phyloP scores from a whole-genome alignment of 768 basidiomycete genomes.

The Sutorius australiensis region DNA sequence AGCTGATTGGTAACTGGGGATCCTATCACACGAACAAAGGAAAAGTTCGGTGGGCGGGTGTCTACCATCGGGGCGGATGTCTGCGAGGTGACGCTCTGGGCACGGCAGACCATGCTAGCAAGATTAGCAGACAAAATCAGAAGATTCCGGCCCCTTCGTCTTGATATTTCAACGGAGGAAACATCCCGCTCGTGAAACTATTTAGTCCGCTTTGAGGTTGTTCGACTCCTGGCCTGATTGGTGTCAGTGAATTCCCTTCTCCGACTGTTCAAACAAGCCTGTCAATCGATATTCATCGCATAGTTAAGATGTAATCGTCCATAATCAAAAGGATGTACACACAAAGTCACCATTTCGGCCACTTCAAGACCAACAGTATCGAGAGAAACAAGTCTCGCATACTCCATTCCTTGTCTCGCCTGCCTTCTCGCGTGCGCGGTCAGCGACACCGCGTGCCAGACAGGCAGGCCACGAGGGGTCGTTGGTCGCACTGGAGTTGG shows the following conservation, averaged over 20 bases:
- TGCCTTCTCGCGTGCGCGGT: slow-evolving; percentile 36
- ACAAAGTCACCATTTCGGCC: too few relatives aligned
- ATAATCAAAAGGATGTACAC: too few relatives aligned
- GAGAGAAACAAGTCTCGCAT: slow-evolving; percentile 27
- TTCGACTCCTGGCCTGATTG: too few relatives aligned
- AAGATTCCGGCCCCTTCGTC: too few relatives aligned
- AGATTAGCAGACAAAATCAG: slow-evolving; percentile 13
- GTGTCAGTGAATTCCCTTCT: too few relatives aligned
- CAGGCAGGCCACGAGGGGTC: slow-evolving; percentile 47
- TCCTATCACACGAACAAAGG: slow-evolving; percentile 29
- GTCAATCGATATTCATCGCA: too few relatives aligned
- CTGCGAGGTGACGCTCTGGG: slow-evolving; percentile 24
- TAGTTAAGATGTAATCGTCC: too few relatives aligned
- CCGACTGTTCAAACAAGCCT: too few relatives aligned
- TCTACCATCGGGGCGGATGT: slow-evolving; percentile 23
- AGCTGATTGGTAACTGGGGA: slow-evolving; percentile 24
- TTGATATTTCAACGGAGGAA: too few relatives aligned
- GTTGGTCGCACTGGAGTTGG: slow-evolving; percentile 20
- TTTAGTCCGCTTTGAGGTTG: too few relatives aligned
- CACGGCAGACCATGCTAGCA: slow-evolving; percentile 9
- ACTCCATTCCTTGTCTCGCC: slow-evolving; percentile 28
- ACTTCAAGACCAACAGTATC: slow-evolving; percentile 22
- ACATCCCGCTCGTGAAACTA: too few relatives aligned
- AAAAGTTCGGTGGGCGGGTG: slow-evolving; percentile 21
- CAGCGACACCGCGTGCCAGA: slow-evolving; percentile 50